These are phyloP conservation scores for Otatea glauca DNA, from an alignment of 176 grass and related monocot species.

Conservation along the genomic window DNA sequence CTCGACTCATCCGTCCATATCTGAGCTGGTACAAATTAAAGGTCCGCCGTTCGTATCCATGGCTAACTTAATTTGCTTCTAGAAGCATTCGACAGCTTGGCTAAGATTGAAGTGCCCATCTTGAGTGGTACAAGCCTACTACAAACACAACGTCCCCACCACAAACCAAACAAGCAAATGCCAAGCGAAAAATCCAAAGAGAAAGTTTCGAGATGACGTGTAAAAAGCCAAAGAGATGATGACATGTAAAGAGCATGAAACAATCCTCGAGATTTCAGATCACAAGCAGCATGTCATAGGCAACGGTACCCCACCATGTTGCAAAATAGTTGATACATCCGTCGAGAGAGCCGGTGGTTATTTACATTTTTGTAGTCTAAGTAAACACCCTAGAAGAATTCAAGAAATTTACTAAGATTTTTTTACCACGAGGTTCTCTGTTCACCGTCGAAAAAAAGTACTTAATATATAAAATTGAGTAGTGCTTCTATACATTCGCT, in stretches of 20 bases:
- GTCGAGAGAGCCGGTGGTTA: not conserved
- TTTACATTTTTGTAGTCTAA: not conserved
- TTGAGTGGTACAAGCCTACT: not conserved
- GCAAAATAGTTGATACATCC: not conserved
- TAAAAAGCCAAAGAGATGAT: not conserved
- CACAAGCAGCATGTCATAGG: not conserved
- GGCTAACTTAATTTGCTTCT: not conserved
- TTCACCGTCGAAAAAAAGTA: too few relatives aligned
- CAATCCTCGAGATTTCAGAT: not conserved
- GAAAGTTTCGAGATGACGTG: not conserved
- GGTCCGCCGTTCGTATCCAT: not conserved
- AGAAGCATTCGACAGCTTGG: not conserved
- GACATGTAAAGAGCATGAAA: not conserved
- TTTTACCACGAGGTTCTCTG: not conserved
- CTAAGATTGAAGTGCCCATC: too few relatives aligned
- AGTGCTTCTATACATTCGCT: too few relatives aligned
- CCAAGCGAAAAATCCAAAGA: not conserved
- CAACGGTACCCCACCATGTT: not conserved
- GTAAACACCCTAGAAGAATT: not conserved
- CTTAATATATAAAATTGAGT: too few relatives aligned
- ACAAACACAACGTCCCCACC: not conserved
- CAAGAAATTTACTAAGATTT: not conserved
- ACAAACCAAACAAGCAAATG: not conserved
- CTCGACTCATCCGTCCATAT: not conserved
- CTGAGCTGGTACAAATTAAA: not conserved